A percentile compares a stretch with the other conserved stretches of the same genome.
These are phyloP conservation scores for Hamamelis virginiana DNA, from an alignment of 164 flowering plant genomes.

Conservation along the genomic window DNA sequence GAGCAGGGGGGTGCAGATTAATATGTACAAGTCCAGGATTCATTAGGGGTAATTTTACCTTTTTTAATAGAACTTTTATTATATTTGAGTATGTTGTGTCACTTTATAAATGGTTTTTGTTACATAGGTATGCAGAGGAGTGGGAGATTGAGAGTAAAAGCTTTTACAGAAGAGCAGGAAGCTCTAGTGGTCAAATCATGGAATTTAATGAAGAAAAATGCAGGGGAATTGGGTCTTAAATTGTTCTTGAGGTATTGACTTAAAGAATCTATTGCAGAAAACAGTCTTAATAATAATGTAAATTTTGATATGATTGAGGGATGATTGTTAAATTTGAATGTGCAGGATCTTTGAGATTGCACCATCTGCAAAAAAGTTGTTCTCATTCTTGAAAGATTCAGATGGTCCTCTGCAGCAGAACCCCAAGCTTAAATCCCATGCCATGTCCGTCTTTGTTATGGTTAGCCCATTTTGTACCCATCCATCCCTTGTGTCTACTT, in stretches of 20 bases:
- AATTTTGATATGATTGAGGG: too few relatives aligned
- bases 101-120: not conserved
- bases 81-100: not conserved
- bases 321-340: too few relatives aligned
- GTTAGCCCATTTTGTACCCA: slow-evolving; percentile 24
- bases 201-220: slow-evolving; percentile 63
- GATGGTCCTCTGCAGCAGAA: slow-evolving; percentile 66
- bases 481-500: too few relatives aligned
- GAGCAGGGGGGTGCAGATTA: slow-evolving; percentile 13
- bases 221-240: slow-evolving; percentile 57
- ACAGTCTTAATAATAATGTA: too few relatives aligned
- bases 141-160: slow-evolving; percentile 20
- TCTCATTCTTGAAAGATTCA: slow-evolving; percentile 65
- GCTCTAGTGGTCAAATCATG: slow-evolving; percentile 72
- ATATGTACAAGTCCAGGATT: slow-evolving; percentile 11
- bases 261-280: too few relatives aligned
- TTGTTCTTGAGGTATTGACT: slow-evolving; percentile 60
- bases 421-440: slow-evolving; percentile 76
- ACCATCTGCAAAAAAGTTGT: slow-evolving; percentile 70
- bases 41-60: slow-evolving; percentile 11
- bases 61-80: not conserved
- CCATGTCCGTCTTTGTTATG: slow-evolving; percentile 75
- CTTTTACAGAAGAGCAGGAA: slow-evolving; percentile 70
- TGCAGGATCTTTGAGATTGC: slow-evolving; percentile 88
- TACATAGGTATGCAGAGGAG: slow-evolving; percentile 10